Evolutionary conservation across 768 basidiomycete species (phyloP), one percentile per base, ranked within the genome.

Genomic region (Lactarius sanguifluus): DNA sequence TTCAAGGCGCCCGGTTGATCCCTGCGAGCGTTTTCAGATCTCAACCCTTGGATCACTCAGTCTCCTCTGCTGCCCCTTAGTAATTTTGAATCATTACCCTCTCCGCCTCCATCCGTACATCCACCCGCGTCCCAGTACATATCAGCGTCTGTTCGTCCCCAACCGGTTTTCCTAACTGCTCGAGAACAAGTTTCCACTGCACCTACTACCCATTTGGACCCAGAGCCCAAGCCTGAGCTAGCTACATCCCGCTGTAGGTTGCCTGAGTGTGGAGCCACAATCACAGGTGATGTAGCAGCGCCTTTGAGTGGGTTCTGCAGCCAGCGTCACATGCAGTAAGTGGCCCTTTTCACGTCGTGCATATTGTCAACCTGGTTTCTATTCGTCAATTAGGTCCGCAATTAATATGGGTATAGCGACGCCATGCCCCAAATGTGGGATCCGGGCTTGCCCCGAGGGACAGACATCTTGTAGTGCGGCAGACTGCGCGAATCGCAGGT

Each of bases 221-320:
- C 8, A 9, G 32, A 9, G 9, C 32, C 32, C 9, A 34, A 34
- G 32, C 32, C 32, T 9, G 32, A 34, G 32, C 32, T 1, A 9
- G 34, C 34, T 34, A 38, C 3, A 4, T n/a, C 5, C n/a, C 18
- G 6, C 1, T 61, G 59, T 28, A 45, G 16, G 9, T 23, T 30
- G 1, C 43, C 43, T 8, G 43, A 10, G 43, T 65, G 64, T n/a
- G 20, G 2, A n/a, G 20, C 8, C 8, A 3, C 20, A 8, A 9
- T n/a, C 20, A 45, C n/a, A 30, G 18, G 20, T n/a, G 43, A n/a
- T 10, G 23, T 25, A 20, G 13, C 32, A 8, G 32, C 18, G 10
- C 32, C 41, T 30, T 34, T 55, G 23, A 32, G 41, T 16, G 64
- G 64, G 18, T 65, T 60, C 41, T 65, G 64, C 52, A 36, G 32